Percentiles rank a stretch among this genome's conserved stretches.
Conservation (phyloP, 2,329 filamentous ascomycete genomes). For the Pyrenophora graminea region DNA sequence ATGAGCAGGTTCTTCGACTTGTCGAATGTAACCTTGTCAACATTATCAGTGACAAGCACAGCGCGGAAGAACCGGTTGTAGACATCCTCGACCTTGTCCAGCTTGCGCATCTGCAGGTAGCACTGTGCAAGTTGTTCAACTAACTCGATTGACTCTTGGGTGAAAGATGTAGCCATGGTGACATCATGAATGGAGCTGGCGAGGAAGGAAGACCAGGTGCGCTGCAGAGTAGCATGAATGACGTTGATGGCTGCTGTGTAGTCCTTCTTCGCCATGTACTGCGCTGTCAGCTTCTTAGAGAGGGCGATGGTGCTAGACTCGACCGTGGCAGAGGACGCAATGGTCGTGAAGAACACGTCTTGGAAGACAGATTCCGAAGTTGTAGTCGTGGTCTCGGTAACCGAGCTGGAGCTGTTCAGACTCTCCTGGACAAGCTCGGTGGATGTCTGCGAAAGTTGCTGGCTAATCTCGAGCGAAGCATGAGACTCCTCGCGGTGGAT, state of each 20-base stretch:
- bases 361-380: slow-evolving; percentile 51
- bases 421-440: slow-evolving; percentile 50
- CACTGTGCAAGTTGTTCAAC: slow-evolving; percentile 54
- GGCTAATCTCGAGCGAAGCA: slow-evolving; percentile 50
- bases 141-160: slow-evolving; percentile 53
- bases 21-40: slow-evolving; percentile 40
- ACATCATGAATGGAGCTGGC: slow-evolving; percentile 52
- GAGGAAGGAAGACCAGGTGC: slow-evolving; percentile 55
- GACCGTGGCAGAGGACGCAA: slow-evolving; percentile 47
- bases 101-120: slow-evolving; percentile 47
- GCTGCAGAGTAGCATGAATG: slow-evolving; percentile 52
- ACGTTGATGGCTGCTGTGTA: slow-evolving; percentile 54
- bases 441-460: slow-evolving; percentile 48
- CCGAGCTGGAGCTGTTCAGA: slow-evolving; percentile 32
- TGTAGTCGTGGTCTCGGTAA: slow-evolving; percentile 43
- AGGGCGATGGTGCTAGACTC: slow-evolving; percentile 50
- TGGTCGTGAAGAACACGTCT: slow-evolving; percentile 51
- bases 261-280: slow-evolving; percentile 53
- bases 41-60: slow-evolving; percentile 35
- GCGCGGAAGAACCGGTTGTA: slow-evolving; percentile 48
- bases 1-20: slow-evolving; percentile 42
- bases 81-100: slow-evolving; percentile 47
- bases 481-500: slow-evolving; percentile 44
- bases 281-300: slow-evolving; percentile 46
- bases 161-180: slow-evolving; percentile 48